Percentiles rank a stretch among this genome's conserved stretches.
Conservation (phyloP, 164 flowering plant genomes). For the Piper longum region DNA sequence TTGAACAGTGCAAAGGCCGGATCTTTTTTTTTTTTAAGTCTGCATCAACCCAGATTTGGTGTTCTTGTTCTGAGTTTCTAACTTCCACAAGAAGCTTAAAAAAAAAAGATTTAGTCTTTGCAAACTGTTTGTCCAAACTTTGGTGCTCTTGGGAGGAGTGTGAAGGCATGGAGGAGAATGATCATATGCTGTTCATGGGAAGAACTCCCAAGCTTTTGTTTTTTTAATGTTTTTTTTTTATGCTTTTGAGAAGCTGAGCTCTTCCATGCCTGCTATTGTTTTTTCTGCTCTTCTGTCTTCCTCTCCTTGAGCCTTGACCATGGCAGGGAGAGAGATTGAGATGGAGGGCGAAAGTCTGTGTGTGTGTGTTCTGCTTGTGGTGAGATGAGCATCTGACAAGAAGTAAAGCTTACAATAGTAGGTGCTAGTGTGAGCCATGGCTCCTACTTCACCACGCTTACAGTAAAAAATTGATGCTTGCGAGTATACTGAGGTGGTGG, state of each 20-base stretch:
- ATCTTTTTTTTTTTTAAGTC: background rate
- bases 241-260: conserved; percentile 25
- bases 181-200: conserved; percentile 1
- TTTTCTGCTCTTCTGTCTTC: conserved; percentile 1
- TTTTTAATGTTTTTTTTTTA: conserved; percentile 20
- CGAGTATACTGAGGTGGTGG: background rate
- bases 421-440: background rate
- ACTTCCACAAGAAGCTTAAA: too few species aligned
- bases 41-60: background rate
- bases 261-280: conserved; percentile 12
- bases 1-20: too few species aligned
- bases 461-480: background rate
- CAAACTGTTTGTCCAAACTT: too few species aligned
- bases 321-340: background rate
- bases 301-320: background rate
- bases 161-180: background rate
- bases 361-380: too few species aligned
- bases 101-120: too few species aligned
- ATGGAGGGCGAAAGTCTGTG: too few species aligned
- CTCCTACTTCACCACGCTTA: background rate
- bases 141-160: too few species aligned
- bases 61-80: too few species aligned
- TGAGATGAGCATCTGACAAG: background rate
- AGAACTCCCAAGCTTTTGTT: conserved; percentile 3
- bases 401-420: background rate